Evolutionary conservation across 306 rosid genomes (phyloP).

Genomic region (Glycine latifolia): DNA sequence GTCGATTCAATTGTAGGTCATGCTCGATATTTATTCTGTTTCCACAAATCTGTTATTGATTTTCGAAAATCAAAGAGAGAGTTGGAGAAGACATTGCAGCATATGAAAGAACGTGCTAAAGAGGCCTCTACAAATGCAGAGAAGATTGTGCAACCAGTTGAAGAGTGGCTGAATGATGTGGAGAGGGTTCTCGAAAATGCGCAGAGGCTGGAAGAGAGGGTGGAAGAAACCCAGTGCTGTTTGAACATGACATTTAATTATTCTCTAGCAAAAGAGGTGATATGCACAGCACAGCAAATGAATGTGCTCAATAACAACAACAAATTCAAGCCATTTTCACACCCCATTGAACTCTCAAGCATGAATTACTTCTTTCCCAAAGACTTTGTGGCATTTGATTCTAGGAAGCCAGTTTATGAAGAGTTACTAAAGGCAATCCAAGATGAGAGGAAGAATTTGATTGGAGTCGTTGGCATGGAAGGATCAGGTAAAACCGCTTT

Average conservation of each 20-base stretch:
- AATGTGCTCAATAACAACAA: background rate
- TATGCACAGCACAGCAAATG: background rate
- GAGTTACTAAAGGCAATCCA: conserved; percentile 23
- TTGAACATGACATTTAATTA: background rate
- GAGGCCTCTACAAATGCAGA: conserved; percentile 27
- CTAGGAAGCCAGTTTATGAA: conserved; percentile 10
- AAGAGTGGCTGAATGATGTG: conserved; percentile 25
- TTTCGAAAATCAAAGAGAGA: conserved; percentile 15
- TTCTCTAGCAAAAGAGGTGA: conserved; percentile 14
- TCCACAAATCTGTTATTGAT: conserved; percentile 2
- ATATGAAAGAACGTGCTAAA: conserved; percentile 6
- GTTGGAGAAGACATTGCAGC: background rate
- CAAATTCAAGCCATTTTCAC: conserved; percentile 32
- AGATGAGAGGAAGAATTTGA: background rate
- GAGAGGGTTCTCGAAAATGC: background rate
- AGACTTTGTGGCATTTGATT: conserved; percentile 7
- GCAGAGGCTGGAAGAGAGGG: background rate
- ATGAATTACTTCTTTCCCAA: conserved; percentile 32
- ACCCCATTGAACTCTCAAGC: conserved; percentile 30
- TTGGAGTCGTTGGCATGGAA: conserved; percentile 30
- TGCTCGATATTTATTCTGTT: background rate
- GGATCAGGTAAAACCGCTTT: conserved; percentile 37
- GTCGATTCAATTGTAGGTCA: background rate
- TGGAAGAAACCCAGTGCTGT: conserved; percentile 20
- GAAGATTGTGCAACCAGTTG: conserved; percentile 22